A percentile compares a stretch with the other conserved stretches of the same genome.
Conservation (phyloP, 2,329 filamentous ascomycete species). For the Colletotrichum viniferum region DNA sequence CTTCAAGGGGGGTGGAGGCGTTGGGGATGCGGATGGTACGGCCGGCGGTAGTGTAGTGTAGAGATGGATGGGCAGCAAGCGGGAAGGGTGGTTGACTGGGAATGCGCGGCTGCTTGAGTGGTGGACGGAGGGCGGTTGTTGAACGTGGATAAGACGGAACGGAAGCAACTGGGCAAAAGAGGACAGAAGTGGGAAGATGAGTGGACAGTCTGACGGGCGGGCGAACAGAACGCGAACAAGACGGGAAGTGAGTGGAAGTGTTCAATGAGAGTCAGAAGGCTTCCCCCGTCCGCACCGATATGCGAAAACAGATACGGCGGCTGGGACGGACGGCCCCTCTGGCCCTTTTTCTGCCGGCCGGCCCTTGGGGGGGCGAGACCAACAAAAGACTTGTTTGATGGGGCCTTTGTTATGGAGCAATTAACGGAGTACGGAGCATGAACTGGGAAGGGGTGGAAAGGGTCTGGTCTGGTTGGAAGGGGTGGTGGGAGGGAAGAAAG, state of each 20-base stretch:
- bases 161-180: neutral
- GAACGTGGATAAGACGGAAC: neutral
- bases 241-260: neutral
- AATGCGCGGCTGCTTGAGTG: neutral
- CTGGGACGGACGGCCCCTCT: neutral
- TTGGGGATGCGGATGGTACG: conserved; percentile 1
- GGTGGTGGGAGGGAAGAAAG: neutral
- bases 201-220: neutral
- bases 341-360: neutral
- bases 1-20: conserved; percentile 10
- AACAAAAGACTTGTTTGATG: neutral
- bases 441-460: neutral
- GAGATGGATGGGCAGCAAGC: neutral
- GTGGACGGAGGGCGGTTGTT: neutral
- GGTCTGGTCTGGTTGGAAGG: neutral
- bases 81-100: neutral
- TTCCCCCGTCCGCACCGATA: neutral
- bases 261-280: neutral
- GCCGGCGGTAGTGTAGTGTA: neutral
- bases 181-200: neutral
- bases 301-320: neutral
- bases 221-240: neutral
- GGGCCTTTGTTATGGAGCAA: neutral
- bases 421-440: neutral
- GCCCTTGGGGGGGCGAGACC: neutral